phyloP scores from a whole-genome alignment of 495 filamentous ascomycete species.

The Neurospora africana region DNA sequence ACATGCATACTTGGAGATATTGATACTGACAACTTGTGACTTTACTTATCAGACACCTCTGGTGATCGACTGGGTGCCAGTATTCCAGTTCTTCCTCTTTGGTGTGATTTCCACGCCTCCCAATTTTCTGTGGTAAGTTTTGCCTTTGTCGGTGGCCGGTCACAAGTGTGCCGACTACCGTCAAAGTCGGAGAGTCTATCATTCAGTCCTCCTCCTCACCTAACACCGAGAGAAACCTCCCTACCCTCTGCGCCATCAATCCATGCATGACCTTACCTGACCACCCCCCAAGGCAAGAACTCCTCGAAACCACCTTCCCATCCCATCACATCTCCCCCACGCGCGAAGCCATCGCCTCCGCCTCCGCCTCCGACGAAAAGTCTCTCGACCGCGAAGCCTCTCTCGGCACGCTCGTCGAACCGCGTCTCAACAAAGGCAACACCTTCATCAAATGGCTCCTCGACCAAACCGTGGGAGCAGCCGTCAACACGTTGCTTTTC shows the following conservation, averaged over 20 bases:
- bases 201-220: too few relatives aligned
- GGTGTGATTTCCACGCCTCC: conserved; percentile 65
- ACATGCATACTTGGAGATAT: not conserved
- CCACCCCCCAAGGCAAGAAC: conserved; percentile 32
- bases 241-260: not conserved
- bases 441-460: conserved; percentile 71
- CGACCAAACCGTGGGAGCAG: conserved; percentile 70
- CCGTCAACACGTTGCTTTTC: conserved; percentile 71
- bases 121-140: conserved; percentile 75
- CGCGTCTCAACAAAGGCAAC: conserved; percentile 53
- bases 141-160: not conserved
- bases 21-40: conserved; percentile 21
- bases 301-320: conserved; percentile 41
- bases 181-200: not conserved
- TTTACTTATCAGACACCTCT: conserved; percentile 34
- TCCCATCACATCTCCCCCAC: conserved; percentile 30
- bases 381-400: conserved; percentile 31
- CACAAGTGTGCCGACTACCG: not conserved
- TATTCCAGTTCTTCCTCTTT: conserved; percentile 74
- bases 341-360: conserved; percentile 23
- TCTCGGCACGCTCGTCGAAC: conserved; percentile 31
- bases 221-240: not conserved
- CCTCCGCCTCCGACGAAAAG: conserved; percentile 29
- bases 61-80: conserved; percentile 47
- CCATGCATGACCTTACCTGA: not conserved